These are phyloP conservation scores for Pleodorina starrii DNA, from an alignment of 139 green algal genomes.

Conservation along the genomic window DNA sequence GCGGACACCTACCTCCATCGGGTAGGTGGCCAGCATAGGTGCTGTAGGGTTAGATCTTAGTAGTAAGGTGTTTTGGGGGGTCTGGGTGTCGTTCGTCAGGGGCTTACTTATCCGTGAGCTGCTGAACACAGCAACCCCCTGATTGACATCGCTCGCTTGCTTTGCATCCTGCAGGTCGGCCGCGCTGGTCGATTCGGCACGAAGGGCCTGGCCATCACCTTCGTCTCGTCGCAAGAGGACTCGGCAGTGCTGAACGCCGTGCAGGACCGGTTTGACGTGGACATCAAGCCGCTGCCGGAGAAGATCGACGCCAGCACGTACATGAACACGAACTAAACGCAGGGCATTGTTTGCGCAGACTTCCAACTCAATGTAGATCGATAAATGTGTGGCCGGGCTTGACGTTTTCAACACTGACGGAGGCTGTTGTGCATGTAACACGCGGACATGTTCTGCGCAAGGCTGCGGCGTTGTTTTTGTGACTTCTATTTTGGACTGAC, in stretches of 20 bases:
- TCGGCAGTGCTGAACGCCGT: constrained; percentile 88
- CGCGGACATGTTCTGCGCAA: not conserved
- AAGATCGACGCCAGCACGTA: constrained; percentile 87
- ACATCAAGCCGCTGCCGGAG: constrained; percentile 97
- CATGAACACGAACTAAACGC: constrained; percentile 68
- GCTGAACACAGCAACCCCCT: too few species aligned
- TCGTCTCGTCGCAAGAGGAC: constrained; percentile 93
- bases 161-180: constrained; percentile 77
- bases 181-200: constrained; percentile 98
- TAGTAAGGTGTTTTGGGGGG: too few species aligned
- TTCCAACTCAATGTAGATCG: too few species aligned
- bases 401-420: not conserved
- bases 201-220: constrained; percentile 99
- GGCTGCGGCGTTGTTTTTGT: not conserved
- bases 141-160: too few species aligned
- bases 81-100: too few species aligned
- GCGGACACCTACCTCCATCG: constrained; percentile 99
- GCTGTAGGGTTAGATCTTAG: too few species aligned
- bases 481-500: too few species aligned
- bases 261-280: constrained; percentile 98
- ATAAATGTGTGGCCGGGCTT: not conserved
- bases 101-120: too few species aligned
- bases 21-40: constrained; percentile 48
- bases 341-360: not conserved
- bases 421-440: not conserved